These are phyloP conservation scores for Pleomassaria siparia DNA, from an alignment of 2,329 filamentous ascomycete species.

Conservation along the genomic window DNA sequence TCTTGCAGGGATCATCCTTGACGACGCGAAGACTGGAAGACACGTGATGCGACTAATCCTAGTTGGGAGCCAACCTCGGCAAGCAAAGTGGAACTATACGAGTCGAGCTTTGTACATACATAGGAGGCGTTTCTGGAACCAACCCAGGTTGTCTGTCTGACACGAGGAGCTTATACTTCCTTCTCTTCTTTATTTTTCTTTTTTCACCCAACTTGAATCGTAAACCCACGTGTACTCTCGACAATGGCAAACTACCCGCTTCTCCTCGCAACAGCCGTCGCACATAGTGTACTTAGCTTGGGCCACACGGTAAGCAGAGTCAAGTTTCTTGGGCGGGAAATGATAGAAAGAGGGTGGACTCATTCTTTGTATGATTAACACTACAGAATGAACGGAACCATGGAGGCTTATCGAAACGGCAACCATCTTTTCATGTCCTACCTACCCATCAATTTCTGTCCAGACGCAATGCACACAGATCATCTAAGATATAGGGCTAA, in stretches of 20 bases:
- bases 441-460: no score
- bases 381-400: no score
- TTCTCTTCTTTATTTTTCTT: not conserved
- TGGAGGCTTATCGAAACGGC: no score
- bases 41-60: not conserved
- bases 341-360: not conserved
- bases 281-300: slow-evolving; percentile 33
- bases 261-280: slow-evolving; percentile 30
- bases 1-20: not conserved
- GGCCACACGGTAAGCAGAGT: slow-evolving; percentile 33
- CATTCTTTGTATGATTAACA: not conserved
- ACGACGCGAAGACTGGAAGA: not conserved
- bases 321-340: not conserved
- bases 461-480: no score
- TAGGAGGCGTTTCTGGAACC: no score
- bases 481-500: no score
- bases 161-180: no score
- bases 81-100: no score
- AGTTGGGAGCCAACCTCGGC: not conserved
- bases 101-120: no score
- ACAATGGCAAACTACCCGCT: slow-evolving; percentile 29
- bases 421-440: no score
- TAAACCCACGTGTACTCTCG: not conserved
- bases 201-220: not conserved
- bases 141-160: no score